Conservation (phyloP, 371 early-diverging fungal genomes). For the Homolaphlyctis polyrhiza region DNA sequence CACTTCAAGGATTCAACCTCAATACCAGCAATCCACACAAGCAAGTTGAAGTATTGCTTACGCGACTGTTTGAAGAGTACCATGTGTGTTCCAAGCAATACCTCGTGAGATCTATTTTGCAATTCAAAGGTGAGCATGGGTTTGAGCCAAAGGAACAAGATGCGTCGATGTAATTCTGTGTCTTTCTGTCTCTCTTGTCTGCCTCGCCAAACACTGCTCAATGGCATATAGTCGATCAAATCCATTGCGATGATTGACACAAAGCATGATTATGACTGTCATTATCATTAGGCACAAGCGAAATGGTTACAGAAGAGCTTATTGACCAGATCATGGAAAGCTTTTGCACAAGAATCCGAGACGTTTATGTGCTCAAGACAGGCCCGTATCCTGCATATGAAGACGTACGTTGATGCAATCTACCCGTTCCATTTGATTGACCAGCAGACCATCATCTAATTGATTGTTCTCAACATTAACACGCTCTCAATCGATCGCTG, state of each 20-base stretch:
- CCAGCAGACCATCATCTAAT: too few species aligned
- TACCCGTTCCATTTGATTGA: too few species aligned
- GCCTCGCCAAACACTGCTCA: neutral
- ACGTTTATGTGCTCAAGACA: neutral
- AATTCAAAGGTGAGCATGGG: neutral
- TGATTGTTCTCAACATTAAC: too few species aligned
- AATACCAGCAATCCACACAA: neutral
- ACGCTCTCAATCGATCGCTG: neutral
- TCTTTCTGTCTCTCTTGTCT: neutral
- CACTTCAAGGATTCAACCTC: neutral
- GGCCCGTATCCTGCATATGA: neutral
- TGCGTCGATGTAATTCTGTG: neutral
- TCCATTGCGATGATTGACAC: too few species aligned
- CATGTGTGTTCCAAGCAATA: neutral
- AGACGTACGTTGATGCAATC: neutral
- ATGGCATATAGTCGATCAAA: too few species aligned
- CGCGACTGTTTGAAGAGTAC: neutral
- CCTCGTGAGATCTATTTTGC: neutral
- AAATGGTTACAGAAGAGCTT: neutral
- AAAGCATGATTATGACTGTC: neutral
- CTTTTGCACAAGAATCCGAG: too few species aligned
- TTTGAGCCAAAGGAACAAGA: neutral
- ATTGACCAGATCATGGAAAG: too few species aligned
- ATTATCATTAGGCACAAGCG: neutral
- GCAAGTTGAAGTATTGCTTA: neutral